phyloP scores from a whole-genome alignment of 805 yeast genomes.

The Alloascoidea hylecoeti region DNA sequence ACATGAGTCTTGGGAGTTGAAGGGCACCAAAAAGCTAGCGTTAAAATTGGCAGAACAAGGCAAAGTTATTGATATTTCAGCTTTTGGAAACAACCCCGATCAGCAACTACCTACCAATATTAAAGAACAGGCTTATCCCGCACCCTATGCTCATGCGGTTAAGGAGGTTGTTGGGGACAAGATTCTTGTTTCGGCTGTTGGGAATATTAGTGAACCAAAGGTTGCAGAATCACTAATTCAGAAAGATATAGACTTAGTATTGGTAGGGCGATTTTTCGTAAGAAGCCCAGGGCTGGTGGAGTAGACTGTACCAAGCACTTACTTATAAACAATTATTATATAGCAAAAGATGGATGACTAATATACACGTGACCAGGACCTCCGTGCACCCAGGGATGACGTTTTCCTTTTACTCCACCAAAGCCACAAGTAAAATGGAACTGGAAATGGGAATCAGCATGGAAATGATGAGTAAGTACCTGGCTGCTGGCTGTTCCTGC shows the following conservation, averaged over 20 bases:
- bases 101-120: too few relatives aligned
- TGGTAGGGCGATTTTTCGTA: conserved; percentile 31
- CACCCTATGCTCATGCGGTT: conserved; percentile 24
- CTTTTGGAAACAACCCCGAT: conserved; percentile 31
- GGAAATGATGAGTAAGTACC: too few relatives aligned
- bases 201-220: conserved; percentile 22
- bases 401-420: too few relatives aligned
- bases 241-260: conserved; percentile 28
- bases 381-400: too few relatives aligned
- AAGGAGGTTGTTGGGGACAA: conserved; percentile 29
- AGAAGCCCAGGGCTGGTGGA: too few relatives aligned
- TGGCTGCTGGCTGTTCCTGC: too few relatives aligned
- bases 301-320: too few relatives aligned
- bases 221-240: conserved; percentile 26
- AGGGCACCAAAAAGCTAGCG: not conserved
- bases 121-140: conserved; percentile 23
- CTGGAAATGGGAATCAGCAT: too few relatives aligned
- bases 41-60: not conserved
- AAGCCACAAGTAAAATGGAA: too few relatives aligned
- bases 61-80: conserved; percentile 33
- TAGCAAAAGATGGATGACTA: too few relatives aligned
- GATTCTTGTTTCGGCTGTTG: conserved; percentile 31
- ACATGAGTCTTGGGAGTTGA: conserved; percentile 2
- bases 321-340: too few relatives aligned
- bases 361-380: too few relatives aligned